Conservation (phyloP, 1,284 basidiomycete species). For the Wallemia ichthyophaga region DNA sequence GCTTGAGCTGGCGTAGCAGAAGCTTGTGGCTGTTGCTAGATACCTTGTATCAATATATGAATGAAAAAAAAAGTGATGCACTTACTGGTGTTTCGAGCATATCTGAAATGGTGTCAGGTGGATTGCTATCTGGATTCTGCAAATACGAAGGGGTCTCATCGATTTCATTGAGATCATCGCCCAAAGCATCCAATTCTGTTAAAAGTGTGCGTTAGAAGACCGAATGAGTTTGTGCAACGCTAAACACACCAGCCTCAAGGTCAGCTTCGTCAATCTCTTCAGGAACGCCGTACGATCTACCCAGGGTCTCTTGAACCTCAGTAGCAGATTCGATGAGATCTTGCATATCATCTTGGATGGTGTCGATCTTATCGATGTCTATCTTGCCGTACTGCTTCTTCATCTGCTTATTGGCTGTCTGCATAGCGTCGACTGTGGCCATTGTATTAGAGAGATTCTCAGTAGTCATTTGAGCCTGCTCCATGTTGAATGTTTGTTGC, state of each 20-base stretch:
- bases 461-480: slow-evolving; percentile 76
- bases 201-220: no score
- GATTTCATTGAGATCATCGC: slow-evolving; percentile 41
- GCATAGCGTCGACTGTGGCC: slow-evolving; percentile 98
- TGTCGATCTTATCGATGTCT: slow-evolving; percentile 96
- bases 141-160: slow-evolving; percentile 66
- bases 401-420: slow-evolving; percentile 88
- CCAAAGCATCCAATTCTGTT: slow-evolving; percentile 65
- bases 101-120: slow-evolving; percentile 35
- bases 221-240: no score
- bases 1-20: not conserved
- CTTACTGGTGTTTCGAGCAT: slow-evolving; percentile 47
- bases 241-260: slow-evolving; percentile 54
- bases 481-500: slow-evolving; percentile 98
- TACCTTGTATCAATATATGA: not conserved
- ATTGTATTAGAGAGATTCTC: slow-evolving; percentile 96
- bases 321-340: slow-evolving; percentile 89
- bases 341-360: slow-evolving; percentile 91
- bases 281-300: slow-evolving; percentile 77
- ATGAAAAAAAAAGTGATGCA: not conserved
- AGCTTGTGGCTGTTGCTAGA: not conserved
- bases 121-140: slow-evolving; percentile 29
- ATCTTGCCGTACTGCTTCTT: slow-evolving; percentile 91
- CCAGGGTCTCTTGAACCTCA: slow-evolving; percentile 83
- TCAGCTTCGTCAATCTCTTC: slow-evolving; percentile 96